Base-by-base conservation (phyloP, 1,139 yeast genomes). In the Scheffersomyces segobiensis region DNA sequence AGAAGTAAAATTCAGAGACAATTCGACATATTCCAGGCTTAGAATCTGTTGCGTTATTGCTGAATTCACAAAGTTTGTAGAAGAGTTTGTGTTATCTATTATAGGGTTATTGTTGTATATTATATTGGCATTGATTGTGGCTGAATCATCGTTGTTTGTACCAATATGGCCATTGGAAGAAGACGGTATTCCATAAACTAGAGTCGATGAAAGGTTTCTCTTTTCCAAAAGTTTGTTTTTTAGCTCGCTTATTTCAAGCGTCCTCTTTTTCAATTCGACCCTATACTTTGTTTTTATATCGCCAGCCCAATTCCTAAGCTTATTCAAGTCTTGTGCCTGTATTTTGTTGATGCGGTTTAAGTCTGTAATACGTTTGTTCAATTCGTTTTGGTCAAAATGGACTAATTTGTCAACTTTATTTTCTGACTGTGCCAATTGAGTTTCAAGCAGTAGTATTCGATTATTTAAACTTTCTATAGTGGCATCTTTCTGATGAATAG, bases 221-320 rank as follows among this genome's bases (percentile, higher is more conserved):
- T 74, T 71, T 8, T 77, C 79, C 26, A 80, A 63, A 18, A 83
- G 63, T 59, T 75, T 76, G 57, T 79, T 76, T 57, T 78, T 81
- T 56, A 83, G 71, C 26, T 68, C 72, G 52, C 74, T 74, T 20
- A 82, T 76, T 52, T 72, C 75, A 24, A 74, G 53, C 26, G 73
- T 70, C 60, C 79, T 78, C 63, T 71, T 72, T 62, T 78, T 79
- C 55, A 80, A 60, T 57, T 82, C 85, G 18, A 79, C 71, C 19
- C 79, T 80, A 59, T 75, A 77, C 59, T 78, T 79, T 3, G 71
- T 65, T 58, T 75, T 74, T 21, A 79, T 61, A 54, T 79, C 80
- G 51, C 63, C 60, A 52, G 72, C 69, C 72, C 76, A 68, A 55
- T 62, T 67, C 54, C 73, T 74, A 54, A 77, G 61, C 55, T 72